Base-by-base conservation (phyloP, 345 rosid genomes). In the Mercurialis annua region DNA sequence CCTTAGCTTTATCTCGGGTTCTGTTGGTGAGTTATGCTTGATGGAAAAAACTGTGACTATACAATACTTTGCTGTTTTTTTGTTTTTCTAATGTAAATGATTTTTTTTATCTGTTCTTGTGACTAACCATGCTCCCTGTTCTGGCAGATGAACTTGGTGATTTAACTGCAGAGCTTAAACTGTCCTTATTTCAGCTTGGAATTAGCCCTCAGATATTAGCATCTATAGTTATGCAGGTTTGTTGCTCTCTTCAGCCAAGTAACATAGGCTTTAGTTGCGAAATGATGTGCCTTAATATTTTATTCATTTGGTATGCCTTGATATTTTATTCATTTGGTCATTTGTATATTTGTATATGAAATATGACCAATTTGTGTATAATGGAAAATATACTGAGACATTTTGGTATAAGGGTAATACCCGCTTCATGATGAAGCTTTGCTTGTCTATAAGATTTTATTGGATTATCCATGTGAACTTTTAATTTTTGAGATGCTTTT, bases 161-260 rank as follows among this genome's bases (percentile, higher is more conserved):
- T 68, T 81, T 89, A 69, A 75, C 88, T 65, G 70, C 94, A 64
- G 90, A 84, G 77, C 84, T 93, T 60, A 90, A 93, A 83, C 84
- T 93, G 75, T 93, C 97, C 0, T 72, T 88, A 69, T 93, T 93
- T 70, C 98, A 90, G 85, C 98, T 93, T 74, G 98, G 98, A 67
- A 90, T 90, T 76, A 89, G 92, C 81, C 98, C 97, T 34, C 94
- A 86, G 79, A 93, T 88, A 23, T 71, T 90, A 54, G 94, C 94
- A 72, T 93, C 94, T 18, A 90, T 93, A 64, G 64, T 90, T 59
- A 88, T 90, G 97, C 97, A 90, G 96, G 97, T 93, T 65, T 68
- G 48, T 42, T 42, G 52, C 73, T 65, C 29, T 76, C 54, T 53
- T 66, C 12, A 18, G 57, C 48, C 30, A 21, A 11, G 70, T 59